A percentile compares a stretch with the other conserved stretches of the same genome.
Evolutionary conservation across 2,329 filamentous ascomycete genomes (phyloP).

Genomic region (Aspergillus phoenicis): DNA sequence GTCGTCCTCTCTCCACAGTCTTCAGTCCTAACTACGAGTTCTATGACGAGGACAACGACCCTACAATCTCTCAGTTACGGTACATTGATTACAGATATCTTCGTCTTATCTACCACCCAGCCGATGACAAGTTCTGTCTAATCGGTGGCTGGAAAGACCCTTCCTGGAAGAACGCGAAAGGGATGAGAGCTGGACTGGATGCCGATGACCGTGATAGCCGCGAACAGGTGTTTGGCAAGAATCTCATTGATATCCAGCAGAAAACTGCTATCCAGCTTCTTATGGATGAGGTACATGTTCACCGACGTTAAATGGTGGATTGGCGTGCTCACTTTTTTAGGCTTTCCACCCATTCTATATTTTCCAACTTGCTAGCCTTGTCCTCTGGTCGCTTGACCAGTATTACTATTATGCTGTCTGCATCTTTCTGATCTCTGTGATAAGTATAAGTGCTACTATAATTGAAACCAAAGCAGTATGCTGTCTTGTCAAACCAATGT

Average conservation of each 20-base stretch:
- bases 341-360: slow-evolving; percentile 98
- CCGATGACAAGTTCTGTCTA: slow-evolving; percentile 84
- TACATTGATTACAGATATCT: slow-evolving; percentile 92
- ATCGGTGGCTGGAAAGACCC: slow-evolving; percentile 94
- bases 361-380: slow-evolving; percentile 91
- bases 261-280: slow-evolving; percentile 82
- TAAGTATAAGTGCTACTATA: slow-evolving; percentile 86
- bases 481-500: slow-evolving; percentile 17
- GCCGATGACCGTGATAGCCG: slow-evolving; percentile 83
- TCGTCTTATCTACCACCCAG: slow-evolving; percentile 85
- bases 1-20: slow-evolving; percentile 64
- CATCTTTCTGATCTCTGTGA: slow-evolving; percentile 91
- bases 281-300: slow-evolving; percentile 72
- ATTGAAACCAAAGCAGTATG: slow-evolving; percentile 81
- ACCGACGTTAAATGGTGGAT: background rate
- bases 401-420: slow-evolving; percentile 98
- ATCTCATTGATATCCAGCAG: slow-evolving; percentile 89
- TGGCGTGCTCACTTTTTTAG: slow-evolving; percentile 42
- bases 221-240: slow-evolving; percentile 83
- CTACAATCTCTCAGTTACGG: slow-evolving; percentile 72
- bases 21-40: slow-evolving; percentile 57
- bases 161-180: slow-evolving; percentile 75
- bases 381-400: slow-evolving; percentile 92
- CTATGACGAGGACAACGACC: slow-evolving; percentile 71
- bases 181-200: slow-evolving; percentile 77